Evolutionary conservation across 192 early-diverging fungal genomes (phyloP).

Genomic region (Coemansia asiatica): DNA sequence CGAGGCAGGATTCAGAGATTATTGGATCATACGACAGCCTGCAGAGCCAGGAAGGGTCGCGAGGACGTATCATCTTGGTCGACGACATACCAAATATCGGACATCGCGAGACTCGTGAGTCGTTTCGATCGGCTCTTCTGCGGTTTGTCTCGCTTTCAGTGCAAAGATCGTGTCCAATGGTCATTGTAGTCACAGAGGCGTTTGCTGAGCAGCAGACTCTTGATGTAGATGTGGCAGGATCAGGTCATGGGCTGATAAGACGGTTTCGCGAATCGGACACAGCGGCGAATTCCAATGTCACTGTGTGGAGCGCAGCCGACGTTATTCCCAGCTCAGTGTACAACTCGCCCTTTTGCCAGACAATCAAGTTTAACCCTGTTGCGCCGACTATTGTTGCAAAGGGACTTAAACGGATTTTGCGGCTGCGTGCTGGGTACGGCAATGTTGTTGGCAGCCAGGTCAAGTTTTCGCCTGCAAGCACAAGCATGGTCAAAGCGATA

Average conservation of each 20-base stretch:
- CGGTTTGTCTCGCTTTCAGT: conserved; percentile 41
- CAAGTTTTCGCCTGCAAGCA: conserved; percentile 8
- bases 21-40: background rate
- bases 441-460: background rate
- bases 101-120: conserved; percentile 50
- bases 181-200: conserved; percentile 46
- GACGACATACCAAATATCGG: conserved; percentile 64
- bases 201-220: conserved; percentile 30
- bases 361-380: conserved; percentile 60
- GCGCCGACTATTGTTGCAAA: conserved; percentile 64
- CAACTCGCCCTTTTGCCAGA: conserved; percentile 32
- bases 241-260: background rate
- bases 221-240: conserved; percentile 14
- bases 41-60: background rate
- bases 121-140: conserved; percentile 54
- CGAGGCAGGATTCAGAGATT: background rate
- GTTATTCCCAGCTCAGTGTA: conserved; percentile 31
- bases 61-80: conserved; percentile 56
- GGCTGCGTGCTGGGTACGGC: conserved; percentile 10
- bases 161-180: conserved; percentile 41
- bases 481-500: conserved; percentile 38
- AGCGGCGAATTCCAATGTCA: conserved; percentile 9
- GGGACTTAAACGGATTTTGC: conserved; percentile 56
- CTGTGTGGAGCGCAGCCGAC: conserved; percentile 35
- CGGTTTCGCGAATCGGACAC: conserved; percentile 16